These are phyloP conservation scores for Entrophospora sp. DNA, from an alignment of 192 early-diverging fungal genomes.

Conservation along the genomic window DNA sequence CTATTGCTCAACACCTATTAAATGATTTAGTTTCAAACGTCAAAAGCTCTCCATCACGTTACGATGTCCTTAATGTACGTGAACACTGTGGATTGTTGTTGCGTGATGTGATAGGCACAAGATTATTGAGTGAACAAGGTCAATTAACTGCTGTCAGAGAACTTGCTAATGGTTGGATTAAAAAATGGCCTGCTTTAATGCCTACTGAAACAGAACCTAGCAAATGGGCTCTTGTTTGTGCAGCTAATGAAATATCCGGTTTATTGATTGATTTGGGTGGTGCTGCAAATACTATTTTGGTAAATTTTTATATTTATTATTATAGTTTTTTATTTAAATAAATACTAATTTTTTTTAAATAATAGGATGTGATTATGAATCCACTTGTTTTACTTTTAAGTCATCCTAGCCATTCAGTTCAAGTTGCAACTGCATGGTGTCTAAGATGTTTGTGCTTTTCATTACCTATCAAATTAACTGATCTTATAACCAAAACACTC, in stretches of 20 bases:
- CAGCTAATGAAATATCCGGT: constrained; percentile 61
- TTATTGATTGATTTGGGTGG: constrained; percentile 73
- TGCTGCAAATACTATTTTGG: constrained; percentile 50
- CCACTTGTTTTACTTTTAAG: constrained; percentile 60
- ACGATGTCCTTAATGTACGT: constrained; percentile 52
- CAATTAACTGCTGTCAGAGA: constrained; percentile 59
- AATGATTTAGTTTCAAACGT: constrained; percentile 47
- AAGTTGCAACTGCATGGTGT: constrained; percentile 62
- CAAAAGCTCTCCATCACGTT: constrained; percentile 37
- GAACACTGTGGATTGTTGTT: constrained; percentile 56
- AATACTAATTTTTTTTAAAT: neutral
- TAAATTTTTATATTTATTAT: constrained; percentile 15
- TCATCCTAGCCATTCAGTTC: constrained; percentile 63
- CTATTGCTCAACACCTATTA: constrained; percentile 60
- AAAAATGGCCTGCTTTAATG: constrained; percentile 43
- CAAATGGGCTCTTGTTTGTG: constrained; percentile 58
- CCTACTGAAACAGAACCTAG: constrained; percentile 38
- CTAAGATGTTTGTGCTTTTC: constrained; percentile 59
- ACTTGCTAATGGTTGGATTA: constrained; percentile 52
- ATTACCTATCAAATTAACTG: constrained; percentile 53
- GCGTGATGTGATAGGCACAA: constrained; percentile 64
- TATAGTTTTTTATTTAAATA: neutral
- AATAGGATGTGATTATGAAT: constrained; percentile 54
- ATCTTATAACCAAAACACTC: constrained; percentile 54
- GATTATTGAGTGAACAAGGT: constrained; percentile 70